phyloP scores from a whole-genome alignment of 805 yeast species.

The Wickerhamiella brachini region DNA sequence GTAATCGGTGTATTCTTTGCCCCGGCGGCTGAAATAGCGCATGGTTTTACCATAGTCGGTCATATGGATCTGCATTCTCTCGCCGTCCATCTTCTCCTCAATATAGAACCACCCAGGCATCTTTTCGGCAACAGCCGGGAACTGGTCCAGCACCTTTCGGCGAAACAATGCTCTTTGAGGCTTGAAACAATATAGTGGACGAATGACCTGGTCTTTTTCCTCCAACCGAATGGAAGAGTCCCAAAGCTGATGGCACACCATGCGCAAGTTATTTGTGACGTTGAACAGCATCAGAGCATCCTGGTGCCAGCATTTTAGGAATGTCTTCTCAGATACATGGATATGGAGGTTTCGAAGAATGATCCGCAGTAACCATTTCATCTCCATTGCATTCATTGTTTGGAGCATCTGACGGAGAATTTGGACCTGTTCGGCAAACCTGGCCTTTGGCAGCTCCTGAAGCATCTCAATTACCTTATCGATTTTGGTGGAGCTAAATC shows the following conservation, averaged over 20 bases:
- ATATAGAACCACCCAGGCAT: conserved; percentile 39
- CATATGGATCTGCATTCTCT: conserved; percentile 69
- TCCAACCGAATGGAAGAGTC: conserved; percentile 37
- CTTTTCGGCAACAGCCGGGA: conserved; percentile 30
- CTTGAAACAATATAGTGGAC: conserved; percentile 42
- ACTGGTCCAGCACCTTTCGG: conserved; percentile 36
- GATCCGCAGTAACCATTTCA: conserved; percentile 55
- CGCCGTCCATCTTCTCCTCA: conserved; percentile 93
- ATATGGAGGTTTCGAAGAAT: conserved; percentile 36
- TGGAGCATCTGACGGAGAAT: conserved; percentile 39
- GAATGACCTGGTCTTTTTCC: conserved; percentile 29
- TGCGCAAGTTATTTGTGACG: conserved; percentile 49
- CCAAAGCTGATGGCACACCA: conserved; percentile 43
- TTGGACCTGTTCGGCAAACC: conserved; percentile 29
- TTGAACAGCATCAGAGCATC: conserved; percentile 54
- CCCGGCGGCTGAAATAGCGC: conserved; percentile 49
- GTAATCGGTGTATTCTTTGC: conserved; percentile 55
- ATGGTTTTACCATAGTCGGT: conserved; percentile 31
- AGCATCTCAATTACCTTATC: conserved; percentile 37
- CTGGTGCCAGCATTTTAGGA: conserved; percentile 60
- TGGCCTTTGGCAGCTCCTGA: conserved; percentile 29
- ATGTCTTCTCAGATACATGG: conserved; percentile 44
- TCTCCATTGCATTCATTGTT: conserved; percentile 44
- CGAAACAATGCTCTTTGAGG: conserved; percentile 65
- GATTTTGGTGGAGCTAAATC: conserved; percentile 30